Percentiles rank a stretch among this genome's conserved stretches.
These are phyloP conservation scores for Xerocomus amazonicus DNA, from an alignment of 1,284 basidiomycete genomes.

Conservation along the genomic window DNA sequence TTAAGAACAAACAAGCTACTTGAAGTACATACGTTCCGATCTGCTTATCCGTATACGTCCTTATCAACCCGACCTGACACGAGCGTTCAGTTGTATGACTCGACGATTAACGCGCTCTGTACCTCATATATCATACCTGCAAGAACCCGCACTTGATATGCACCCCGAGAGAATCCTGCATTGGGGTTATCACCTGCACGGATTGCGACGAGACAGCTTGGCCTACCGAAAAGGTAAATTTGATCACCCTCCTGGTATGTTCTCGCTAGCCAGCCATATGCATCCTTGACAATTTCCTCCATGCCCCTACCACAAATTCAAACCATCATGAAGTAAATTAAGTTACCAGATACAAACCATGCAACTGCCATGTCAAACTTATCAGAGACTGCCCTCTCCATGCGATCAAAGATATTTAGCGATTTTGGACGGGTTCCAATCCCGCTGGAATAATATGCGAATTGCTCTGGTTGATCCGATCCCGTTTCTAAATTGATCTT, in stretches of 20 bases:
- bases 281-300: constrained; percentile 30
- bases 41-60: constrained; percentile 8
- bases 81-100: background rate
- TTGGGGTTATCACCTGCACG: background rate
- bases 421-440: constrained; percentile 31
- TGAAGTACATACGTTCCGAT: constrained; percentile 5
- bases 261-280: constrained; percentile 41
- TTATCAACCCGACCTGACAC: constrained; percentile 15
- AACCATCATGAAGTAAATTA: background rate
- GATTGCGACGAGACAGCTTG: background rate
- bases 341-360: constrained; percentile 13
- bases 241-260: constrained; percentile 30
- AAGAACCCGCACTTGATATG: constrained; percentile 39
- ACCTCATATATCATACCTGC: constrained; percentile 39
- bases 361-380: constrained; percentile 28
- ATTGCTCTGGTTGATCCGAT: constrained; percentile 8
- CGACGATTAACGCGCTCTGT: background rate
- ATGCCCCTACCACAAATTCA: constrained; percentile 14
- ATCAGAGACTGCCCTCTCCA: constrained; percentile 5
- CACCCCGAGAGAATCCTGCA: constrained; percentile 44
- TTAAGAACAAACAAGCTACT: too few relatives aligned
- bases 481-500: constrained; percentile 15
- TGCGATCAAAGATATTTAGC: constrained; percentile 7
- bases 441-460: constrained; percentile 34
- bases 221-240: constrained; percentile 42